Evolutionary conservation across 495 filamentous ascomycete genomes (phyloP).

Genomic region (Penicillium pancosmium): DNA sequence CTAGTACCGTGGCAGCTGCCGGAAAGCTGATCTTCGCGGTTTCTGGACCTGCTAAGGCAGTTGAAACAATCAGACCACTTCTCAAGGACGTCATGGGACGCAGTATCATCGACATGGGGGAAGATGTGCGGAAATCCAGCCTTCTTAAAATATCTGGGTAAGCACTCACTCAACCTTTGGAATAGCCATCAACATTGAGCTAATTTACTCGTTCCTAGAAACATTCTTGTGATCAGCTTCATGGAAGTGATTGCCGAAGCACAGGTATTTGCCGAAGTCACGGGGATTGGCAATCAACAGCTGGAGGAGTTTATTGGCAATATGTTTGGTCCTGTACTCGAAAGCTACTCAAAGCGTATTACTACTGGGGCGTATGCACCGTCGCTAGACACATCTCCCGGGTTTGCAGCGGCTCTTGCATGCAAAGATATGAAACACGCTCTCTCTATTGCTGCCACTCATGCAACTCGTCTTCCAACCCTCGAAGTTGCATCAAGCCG

Average conservation of each 20-base stretch:
- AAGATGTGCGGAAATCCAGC: conserved; percentile 25
- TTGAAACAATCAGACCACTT: conserved; percentile 32
- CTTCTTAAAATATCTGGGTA: conserved; percentile 26
- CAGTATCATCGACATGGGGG: conserved; percentile 32
- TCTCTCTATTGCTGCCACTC: conserved; percentile 14
- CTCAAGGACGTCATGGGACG: conserved; percentile 38
- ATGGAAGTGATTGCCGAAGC: conserved; percentile 40
- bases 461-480: conserved; percentile 14
- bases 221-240: conserved; percentile 19
- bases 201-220: conserved; percentile 12
- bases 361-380: conserved; percentile 24
- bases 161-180: neutral
- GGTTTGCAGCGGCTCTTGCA: conserved; percentile 20
- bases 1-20: conserved; percentile 36
- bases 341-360: conserved; percentile 29
- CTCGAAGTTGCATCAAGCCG: conserved; percentile 13
- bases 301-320: conserved; percentile 36
- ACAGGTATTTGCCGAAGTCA: conserved; percentile 43
- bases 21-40: conserved; percentile 40
- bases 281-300: conserved; percentile 31
- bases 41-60: conserved; percentile 32
- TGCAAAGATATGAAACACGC: conserved; percentile 23
- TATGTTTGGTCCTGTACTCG: conserved; percentile 33
- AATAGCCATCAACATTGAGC: neutral
- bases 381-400: conserved; percentile 16